Base-by-base conservation (phyloP, 306 rosid genomes). In the Urtica urens region DNA sequence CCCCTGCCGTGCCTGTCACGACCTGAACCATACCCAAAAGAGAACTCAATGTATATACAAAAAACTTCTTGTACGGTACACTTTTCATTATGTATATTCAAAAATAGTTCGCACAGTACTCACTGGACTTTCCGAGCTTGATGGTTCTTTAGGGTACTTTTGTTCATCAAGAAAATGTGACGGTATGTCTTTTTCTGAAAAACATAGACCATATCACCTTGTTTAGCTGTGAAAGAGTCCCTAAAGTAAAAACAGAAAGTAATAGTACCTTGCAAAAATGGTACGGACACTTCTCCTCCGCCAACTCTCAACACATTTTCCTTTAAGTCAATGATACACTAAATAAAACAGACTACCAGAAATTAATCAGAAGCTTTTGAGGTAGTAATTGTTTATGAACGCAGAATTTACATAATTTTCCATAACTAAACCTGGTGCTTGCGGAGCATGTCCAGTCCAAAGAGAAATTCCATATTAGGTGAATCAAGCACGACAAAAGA, bases 361-460 rank as follows among this genome's bases (percentile, higher is more conserved):
- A 10, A 35, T 35, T 9, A 35, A n/a, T 1, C n/a, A 35, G 11
- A 35, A 35, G 40, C 40, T 35, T 4, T n/a, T n/a, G n/a, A n/a
- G n/a, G n/a, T n/a, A n/a, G n/a, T n/a, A n/a, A n/a, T n/a, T n/a
- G n/a, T n/a, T n/a, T n/a, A n/a, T n/a, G n/a, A n/a, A n/a, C n/a
- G n/a, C n/a, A n/a, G n/a, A n/a, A 39, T 25, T 23, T 39, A 37
- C 17, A 16, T 61, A 43, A 28, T 19, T 29, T 63, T 21, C 4
- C 16, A 26, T 66, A 31, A 44, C 12, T 50, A 58, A 73, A 85
- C 99, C 99, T 90, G 96, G 69, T 90, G 96, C 74, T 90, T 90
- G 23, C 93, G 75, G 51, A 90, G 96, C 99, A 90, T 90, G 69
- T 90, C 99, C 67, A 90, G 60, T 47, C 96, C 96, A 58, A 92